Evolutionary conservation across 1,284 basidiomycete genomes (phyloP).

Genomic region (Violaceomyces palustris): DNA sequence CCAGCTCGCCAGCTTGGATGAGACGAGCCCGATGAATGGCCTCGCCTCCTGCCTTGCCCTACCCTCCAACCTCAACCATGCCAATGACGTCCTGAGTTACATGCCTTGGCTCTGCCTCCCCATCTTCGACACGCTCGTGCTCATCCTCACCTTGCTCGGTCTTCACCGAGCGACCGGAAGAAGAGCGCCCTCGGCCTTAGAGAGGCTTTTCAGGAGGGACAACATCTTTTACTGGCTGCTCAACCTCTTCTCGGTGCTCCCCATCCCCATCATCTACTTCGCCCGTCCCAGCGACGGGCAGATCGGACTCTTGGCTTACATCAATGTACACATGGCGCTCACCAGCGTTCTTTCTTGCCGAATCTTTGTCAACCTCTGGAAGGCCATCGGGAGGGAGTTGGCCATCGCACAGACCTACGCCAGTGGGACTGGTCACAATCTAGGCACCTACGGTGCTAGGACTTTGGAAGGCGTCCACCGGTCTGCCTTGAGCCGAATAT

Average conservation of each 20-base stretch:
- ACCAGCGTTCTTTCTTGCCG: constrained; percentile 27
- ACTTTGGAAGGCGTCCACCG: neutral
- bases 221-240: constrained; percentile 30
- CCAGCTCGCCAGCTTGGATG: constrained; percentile 15
- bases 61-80: constrained; percentile 5
- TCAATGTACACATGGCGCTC: constrained; percentile 25
- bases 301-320: constrained; percentile 31
- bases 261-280: constrained; percentile 26
- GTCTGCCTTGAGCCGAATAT: neutral
- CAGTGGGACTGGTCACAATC: constrained; percentile 13
- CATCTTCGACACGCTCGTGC: constrained; percentile 26
- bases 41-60: constrained; percentile 22
- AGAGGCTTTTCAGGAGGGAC: constrained; percentile 29
- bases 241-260: constrained; percentile 23
- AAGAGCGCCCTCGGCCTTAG: constrained; percentile 16
- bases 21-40: constrained; percentile 20
- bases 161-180: constrained; percentile 18
- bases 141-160: constrained; percentile 20
- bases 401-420: constrained; percentile 23
- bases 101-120: constrained; percentile 33
- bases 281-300: constrained; percentile 15
- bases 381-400: constrained; percentile 26
- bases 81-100: constrained; percentile 13
- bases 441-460: constrained; percentile 4
- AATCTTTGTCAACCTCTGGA: constrained; percentile 31